Evolutionary conservation across 2,329 filamentous ascomycete genomes (phyloP).

Genomic region (Xylariaceae sp.): DNA sequence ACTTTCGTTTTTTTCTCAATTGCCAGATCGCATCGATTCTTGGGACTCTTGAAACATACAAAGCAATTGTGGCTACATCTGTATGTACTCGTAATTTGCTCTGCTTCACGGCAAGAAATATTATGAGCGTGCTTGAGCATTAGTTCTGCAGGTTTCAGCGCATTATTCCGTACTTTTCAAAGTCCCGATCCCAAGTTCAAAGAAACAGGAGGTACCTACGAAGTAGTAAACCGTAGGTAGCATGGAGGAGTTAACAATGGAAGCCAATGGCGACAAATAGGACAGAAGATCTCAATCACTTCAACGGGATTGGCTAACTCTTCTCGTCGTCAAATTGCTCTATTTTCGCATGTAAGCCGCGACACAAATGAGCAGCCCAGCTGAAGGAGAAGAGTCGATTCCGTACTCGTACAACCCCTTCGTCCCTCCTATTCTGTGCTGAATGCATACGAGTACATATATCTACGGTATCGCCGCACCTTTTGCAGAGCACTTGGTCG

Average conservation of each 20-base stretch:
- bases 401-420: too few species aligned
- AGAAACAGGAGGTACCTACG: too few species aligned
- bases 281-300: not conserved
- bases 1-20: too few species aligned
- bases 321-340: not conserved
- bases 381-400: not conserved
- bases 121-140: not conserved
- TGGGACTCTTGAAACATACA: not conserved
- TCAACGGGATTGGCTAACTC: not conserved
- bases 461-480: too few species aligned
- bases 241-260: not conserved
- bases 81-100: not conserved
- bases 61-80: not conserved
- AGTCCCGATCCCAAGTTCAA: too few species aligned
- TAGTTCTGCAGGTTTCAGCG: not conserved
- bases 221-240: too few species aligned
- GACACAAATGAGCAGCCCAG: not conserved
- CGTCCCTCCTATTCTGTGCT: too few species aligned
- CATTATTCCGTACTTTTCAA: too few species aligned
- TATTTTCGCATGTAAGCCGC: not conserved
- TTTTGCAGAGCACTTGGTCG: too few species aligned
- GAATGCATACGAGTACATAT: too few species aligned
- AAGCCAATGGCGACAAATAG: not conserved
- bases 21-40: not conserved
- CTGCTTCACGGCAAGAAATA: not conserved